phyloP scores from a whole-genome alignment of 139 green algal genomes.

The Chlorella sp. region DNA sequence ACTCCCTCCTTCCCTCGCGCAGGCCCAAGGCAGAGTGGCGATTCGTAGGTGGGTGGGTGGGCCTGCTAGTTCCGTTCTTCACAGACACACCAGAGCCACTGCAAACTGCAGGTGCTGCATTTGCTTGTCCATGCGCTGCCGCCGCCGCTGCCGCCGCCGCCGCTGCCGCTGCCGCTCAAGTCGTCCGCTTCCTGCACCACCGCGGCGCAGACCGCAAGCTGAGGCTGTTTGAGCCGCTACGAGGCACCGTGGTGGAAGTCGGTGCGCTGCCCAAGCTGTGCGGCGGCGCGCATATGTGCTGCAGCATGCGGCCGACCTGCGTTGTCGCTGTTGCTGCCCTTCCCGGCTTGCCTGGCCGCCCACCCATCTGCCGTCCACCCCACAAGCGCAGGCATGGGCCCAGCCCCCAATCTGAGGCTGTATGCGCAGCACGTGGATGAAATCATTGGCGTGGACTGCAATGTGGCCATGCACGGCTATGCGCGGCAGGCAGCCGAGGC shows the following conservation, averaged over 20 bases:
- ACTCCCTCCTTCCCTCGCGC: neutral
- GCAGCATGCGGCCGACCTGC: too few species aligned
- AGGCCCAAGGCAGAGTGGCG: constrained; percentile 4
- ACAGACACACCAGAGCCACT: too few species aligned
- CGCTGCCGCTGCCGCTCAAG: too few species aligned
- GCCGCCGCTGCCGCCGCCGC: too few species aligned
- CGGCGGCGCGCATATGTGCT: neutral
- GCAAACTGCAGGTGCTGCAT: too few species aligned
- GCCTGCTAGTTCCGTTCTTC: too few species aligned
- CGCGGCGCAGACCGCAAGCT: neutral
- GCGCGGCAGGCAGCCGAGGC: constrained; percentile 4
- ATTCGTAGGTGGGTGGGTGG: neutral
- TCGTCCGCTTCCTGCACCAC: too few species aligned
- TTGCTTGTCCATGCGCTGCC: too few species aligned
- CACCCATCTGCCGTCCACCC: too few species aligned
- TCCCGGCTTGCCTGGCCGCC: too few species aligned
- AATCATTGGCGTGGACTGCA: constrained; percentile 16
- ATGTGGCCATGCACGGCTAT: constrained; percentile 3
- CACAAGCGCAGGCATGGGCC: neutral
- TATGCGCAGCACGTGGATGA: neutral
- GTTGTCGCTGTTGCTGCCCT: too few species aligned
- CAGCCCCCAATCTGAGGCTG: constrained; percentile 8
- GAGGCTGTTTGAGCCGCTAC: neutral
- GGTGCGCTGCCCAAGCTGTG: neutral
- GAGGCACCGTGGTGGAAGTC: constrained; percentile 21